These are phyloP conservation scores for Gigaspora rosea DNA, from an alignment of 192 early-diverging fungal genomes.

Conservation along the genomic window DNA sequence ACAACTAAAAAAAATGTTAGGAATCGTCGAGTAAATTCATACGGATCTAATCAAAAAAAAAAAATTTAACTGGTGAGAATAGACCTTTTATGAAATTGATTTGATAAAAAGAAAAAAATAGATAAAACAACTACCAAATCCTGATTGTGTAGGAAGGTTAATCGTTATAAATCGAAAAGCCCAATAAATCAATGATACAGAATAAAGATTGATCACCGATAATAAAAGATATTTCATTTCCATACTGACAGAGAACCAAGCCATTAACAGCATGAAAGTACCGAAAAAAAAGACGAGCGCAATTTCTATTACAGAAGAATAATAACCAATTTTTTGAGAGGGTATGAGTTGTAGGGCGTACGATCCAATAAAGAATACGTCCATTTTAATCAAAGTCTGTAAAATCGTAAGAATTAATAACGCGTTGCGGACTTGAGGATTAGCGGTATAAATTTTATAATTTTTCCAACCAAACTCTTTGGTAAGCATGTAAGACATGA, in stretches of 20 bases:
- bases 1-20: slow-evolving; percentile 42
- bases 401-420: slow-evolving; percentile 37
- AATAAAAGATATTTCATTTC: slow-evolving; percentile 43
- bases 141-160: background rate
- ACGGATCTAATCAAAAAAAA: slow-evolving; percentile 37
- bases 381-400: slow-evolving; percentile 39
- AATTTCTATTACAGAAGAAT: slow-evolving; percentile 34
- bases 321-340: background rate
- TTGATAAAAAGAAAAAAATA: too few relatives aligned
- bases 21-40: slow-evolving; percentile 44
- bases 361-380: too few relatives aligned
- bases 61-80: too few relatives aligned
- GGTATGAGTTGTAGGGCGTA: too few relatives aligned
- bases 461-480: slow-evolving; percentile 33
- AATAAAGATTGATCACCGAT: slow-evolving; percentile 21
- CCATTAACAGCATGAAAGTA: slow-evolving; percentile 29
- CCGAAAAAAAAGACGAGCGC: slow-evolving; percentile 42
- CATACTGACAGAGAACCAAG: slow-evolving; percentile 32
- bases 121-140: too few relatives aligned
- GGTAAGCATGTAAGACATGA: too few relatives aligned
- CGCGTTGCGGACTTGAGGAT: slow-evolving; percentile 41
- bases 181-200: background rate
- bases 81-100: too few relatives aligned
- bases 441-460: slow-evolving; percentile 47
- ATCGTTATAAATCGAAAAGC: background rate